phyloP scores from a whole-genome alignment of 2,329 filamentous ascomycete species.

The Lasiodiplodia theobromae region DNA sequence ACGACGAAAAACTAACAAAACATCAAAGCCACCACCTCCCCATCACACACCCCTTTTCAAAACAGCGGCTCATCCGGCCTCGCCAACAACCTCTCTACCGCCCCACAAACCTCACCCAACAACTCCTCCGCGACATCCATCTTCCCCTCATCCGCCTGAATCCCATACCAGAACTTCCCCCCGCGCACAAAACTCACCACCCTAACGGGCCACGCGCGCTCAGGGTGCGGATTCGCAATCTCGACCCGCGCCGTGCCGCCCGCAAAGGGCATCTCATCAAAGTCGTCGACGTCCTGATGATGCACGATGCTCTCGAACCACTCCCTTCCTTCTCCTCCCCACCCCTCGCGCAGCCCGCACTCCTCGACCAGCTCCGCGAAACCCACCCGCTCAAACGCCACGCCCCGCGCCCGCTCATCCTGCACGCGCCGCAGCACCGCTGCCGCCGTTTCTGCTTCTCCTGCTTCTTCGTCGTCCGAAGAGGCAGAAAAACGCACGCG shows the following conservation, averaged over 20 bases:
- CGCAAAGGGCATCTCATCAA: conserved; percentile 59
- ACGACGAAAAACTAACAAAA: no score
- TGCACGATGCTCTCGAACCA: conserved; percentile 51
- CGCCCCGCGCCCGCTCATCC: conserved; percentile 42
- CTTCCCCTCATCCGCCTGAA: neutral
- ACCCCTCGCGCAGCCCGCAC: conserved; percentile 43
- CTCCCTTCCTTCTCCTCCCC: conserved; percentile 22
- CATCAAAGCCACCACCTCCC: no score
- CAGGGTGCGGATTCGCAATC: conserved; percentile 61
- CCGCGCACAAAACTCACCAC: conserved; percentile 33
- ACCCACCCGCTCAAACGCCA: conserved; percentile 46
- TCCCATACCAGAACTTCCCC: conserved; percentile 32
- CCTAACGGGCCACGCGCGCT: conserved; percentile 37
- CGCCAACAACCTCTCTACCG: neutral
- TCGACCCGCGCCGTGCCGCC: conserved; percentile 52
- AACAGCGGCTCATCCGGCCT: neutral
- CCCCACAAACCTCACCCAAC: neutral
- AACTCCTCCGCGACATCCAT: neutral
- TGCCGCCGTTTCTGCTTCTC: no score
- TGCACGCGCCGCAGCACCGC: conserved; percentile 46
- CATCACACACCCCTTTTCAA: conserved; percentile 35
- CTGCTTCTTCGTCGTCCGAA: no score
- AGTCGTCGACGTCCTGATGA: conserved; percentile 57
- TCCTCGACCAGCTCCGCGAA: conserved; percentile 44
- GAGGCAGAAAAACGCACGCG: no score